Evolutionary conservation across 257 asterid species (phyloP).

Genomic region (Gardenia jasminoides): DNA sequence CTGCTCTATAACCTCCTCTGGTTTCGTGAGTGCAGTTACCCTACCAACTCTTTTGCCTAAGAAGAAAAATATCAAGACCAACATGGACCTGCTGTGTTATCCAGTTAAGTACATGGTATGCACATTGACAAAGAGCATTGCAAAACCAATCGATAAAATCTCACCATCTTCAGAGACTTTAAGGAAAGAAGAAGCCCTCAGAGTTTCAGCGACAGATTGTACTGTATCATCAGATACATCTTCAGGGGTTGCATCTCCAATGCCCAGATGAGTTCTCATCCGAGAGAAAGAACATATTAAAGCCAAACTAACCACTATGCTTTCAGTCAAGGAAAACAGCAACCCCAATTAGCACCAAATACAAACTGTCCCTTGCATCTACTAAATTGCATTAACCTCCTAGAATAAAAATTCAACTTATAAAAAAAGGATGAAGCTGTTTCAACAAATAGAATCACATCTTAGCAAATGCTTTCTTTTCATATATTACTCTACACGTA

Average conservation of each 20-base stretch:
- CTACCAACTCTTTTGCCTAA: conserved; percentile 80
- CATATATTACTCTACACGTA: background rate
- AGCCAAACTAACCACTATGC: conserved; percentile 78
- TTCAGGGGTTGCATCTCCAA: conserved; percentile 74
- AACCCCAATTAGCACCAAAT: background rate
- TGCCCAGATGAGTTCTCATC: conserved; percentile 72
- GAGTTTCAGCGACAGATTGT: conserved; percentile 69
- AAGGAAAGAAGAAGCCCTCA: conserved; percentile 70
- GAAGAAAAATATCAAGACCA: conserved; percentile 9
- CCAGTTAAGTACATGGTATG: background rate
- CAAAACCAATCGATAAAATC: conserved; percentile 15
- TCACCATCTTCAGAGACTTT: conserved; percentile 89
- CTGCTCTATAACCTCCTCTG: conserved; percentile 85
- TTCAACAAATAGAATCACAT: background rate
- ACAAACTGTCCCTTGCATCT: background rate
- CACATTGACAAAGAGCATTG: background rate
- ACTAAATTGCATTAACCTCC: background rate
- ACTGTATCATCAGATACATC: conserved; percentile 70
- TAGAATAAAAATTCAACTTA: background rate
- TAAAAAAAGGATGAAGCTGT: background rate
- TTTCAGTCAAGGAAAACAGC: conserved; percentile 51
- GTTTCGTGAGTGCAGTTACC: conserved; percentile 63
- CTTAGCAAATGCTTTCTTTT: background rate
- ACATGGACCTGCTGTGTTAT: background rate
- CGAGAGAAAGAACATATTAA: conserved; percentile 77